A percentile compares a stretch with the other conserved stretches of the same genome.
Conservation (phyloP, 176 grass and related monocot species). For the Puccinellia tenuiflora region DNA sequence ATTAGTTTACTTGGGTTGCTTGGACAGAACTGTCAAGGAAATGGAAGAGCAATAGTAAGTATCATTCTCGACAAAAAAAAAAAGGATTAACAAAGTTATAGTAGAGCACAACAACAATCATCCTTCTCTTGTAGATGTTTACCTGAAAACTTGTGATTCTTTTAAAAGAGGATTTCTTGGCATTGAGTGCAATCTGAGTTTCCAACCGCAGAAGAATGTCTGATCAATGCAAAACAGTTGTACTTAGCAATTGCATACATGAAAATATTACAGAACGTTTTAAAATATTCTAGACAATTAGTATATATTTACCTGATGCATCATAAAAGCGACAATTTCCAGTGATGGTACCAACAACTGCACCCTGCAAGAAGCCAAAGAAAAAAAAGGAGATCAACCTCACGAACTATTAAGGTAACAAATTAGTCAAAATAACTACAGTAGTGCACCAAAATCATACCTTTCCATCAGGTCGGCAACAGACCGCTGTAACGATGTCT, state of each 20-base stretch:
- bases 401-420: neutral
- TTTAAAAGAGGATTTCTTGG: slow-evolving; percentile 68
- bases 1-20: slow-evolving; percentile 56
- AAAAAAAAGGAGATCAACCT: slow-evolving; percentile 10
- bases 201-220: slow-evolving; percentile 55
- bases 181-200: slow-evolving; percentile 45
- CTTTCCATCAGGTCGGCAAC: slow-evolving; percentile 75
- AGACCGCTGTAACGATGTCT: slow-evolving; percentile 83
- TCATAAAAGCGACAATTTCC: slow-evolving; percentile 83
- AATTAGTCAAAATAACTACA: neutral
- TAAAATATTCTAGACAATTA: slow-evolving; percentile 8
- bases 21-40: slow-evolving; percentile 64
- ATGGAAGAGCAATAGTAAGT: slow-evolving; percentile 23
- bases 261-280: neutral
- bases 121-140: slow-evolving; percentile 25
- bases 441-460: slow-evolving; percentile 34
- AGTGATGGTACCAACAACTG: slow-evolving; percentile 61
- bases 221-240: slow-evolving; percentile 30
- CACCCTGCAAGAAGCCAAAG: slow-evolving; percentile 28
- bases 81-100: neutral
- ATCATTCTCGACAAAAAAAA: neutral
- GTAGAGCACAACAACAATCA: neutral
- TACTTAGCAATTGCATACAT: slow-evolving; percentile 3
- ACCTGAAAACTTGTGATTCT: slow-evolving; percentile 87
- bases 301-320: slow-evolving; percentile 49